Evolutionary conservation across 169 alveolate species (phyloP).

Genomic region (Plasmodium inui): DNA sequence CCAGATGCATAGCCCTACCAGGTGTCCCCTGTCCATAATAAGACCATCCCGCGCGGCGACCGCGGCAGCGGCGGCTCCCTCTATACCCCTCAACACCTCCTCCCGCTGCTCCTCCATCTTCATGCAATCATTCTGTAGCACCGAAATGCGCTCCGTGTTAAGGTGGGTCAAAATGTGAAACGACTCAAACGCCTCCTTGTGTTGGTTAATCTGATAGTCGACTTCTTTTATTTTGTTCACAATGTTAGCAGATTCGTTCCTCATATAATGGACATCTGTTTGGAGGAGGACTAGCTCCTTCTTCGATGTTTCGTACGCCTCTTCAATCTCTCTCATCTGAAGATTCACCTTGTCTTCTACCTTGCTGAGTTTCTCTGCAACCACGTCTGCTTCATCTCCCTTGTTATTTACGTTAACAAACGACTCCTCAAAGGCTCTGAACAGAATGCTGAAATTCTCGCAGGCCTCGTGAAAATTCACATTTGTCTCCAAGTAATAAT

Average conservation of each 20-base stretch:
- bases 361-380: not conserved
- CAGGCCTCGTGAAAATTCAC: slow-evolving; percentile 56
- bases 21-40: not conserved
- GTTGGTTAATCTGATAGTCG: slow-evolving; percentile 70
- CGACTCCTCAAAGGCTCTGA: slow-evolving; percentile 40
- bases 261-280: slow-evolving; percentile 33
- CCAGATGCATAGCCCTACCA: not conserved
- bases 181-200: slow-evolving; percentile 64
- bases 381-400: slow-evolving; percentile 20
- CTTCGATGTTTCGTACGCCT: not conserved
- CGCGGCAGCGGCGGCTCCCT: not conserved
- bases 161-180: slow-evolving; percentile 41
- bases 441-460: slow-evolving; percentile 49
- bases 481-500: slow-evolving; percentile 53
- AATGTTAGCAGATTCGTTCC: slow-evolving; percentile 47
- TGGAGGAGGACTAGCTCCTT: slow-evolving; percentile 1
- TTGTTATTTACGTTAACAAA: slow-evolving; percentile 12
- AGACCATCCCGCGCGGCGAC: not conserved
- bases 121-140: slow-evolving; percentile 27
- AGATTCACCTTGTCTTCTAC: slow-evolving; percentile 22
- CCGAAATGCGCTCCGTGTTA: slow-evolving; percentile 22
- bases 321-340: slow-evolving; percentile 15
- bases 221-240: slow-evolving; percentile 61
- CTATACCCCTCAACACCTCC: not conserved
- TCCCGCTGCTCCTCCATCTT: slow-evolving; percentile 9